phyloP scores from a whole-genome alignment of 1,139 yeast species.

The Waltiozyma sp. region DNA sequence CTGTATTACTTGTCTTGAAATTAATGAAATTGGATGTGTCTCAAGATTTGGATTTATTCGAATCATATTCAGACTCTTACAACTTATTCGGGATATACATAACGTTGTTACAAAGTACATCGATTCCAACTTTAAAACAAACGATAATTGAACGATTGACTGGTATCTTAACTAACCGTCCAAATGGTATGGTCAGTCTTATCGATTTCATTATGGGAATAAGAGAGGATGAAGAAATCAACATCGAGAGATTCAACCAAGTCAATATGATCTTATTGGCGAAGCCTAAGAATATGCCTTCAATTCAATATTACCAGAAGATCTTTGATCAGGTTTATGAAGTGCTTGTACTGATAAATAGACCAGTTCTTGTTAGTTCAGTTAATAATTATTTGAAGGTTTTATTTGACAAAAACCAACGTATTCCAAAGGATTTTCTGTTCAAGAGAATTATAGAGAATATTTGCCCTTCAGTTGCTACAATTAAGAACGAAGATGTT shows the following conservation, averaged over 20 bases:
- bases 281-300: conserved; percentile 42
- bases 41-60: conserved; percentile 20
- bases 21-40: conserved; percentile 1
- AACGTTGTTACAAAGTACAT: conserved; percentile 34
- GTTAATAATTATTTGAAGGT: conserved; percentile 43
- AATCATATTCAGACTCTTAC: conserved; percentile 43
- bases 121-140: conserved; percentile 30
- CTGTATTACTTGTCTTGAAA: conserved; percentile 42
- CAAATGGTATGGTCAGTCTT: conserved; percentile 58
- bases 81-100: conserved; percentile 49
- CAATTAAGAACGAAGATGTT: conserved; percentile 5
- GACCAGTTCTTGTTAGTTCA: conserved; percentile 51
- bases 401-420: conserved; percentile 40
- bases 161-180: conserved; percentile 41
- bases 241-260: conserved; percentile 51
- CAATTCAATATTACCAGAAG: conserved; percentile 38
- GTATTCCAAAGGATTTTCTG: conserved; percentile 50
- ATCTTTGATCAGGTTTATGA: conserved; percentile 52
- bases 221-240: conserved; percentile 61
- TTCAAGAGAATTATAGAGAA: conserved; percentile 36
- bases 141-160: conserved; percentile 39
- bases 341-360: conserved; percentile 45
- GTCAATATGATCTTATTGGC: conserved; percentile 51
- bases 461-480: conserved; percentile 26
- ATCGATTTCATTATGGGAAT: conserved; percentile 72